Evolutionary conservation across 2,329 filamentous ascomycete species (phyloP).

Genomic region (Salinomyces thailandicus): DNA sequence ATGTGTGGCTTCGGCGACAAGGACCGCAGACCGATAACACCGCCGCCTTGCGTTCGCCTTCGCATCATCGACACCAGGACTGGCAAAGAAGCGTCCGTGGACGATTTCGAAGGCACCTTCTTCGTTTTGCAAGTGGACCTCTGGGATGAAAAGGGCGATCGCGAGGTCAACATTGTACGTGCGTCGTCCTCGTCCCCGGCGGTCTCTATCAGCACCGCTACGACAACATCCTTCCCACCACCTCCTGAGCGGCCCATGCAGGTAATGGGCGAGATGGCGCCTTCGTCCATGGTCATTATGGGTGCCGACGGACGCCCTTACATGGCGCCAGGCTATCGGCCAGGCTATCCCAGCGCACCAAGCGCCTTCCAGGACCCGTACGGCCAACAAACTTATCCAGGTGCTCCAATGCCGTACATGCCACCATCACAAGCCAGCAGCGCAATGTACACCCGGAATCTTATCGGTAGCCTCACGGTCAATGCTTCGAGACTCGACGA

Average conservation of each 20-base stretch:
- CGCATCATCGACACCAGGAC: constrained; percentile 65
- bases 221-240: constrained; percentile 64
- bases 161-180: constrained; percentile 59
- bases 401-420: not conserved
- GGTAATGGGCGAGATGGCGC: constrained; percentile 6
- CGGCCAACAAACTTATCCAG: not conserved
- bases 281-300: constrained; percentile 8
- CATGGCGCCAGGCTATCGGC: constrained; percentile 2
- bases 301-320: not conserved
- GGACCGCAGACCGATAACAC: constrained; percentile 92
- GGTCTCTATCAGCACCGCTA: constrained; percentile 66
- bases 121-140: constrained; percentile 61
- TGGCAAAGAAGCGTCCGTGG: constrained; percentile 69
- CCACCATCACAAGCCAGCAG: constrained; percentile 35
- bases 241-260: constrained; percentile 28
- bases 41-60: constrained; percentile 81
- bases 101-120: constrained; percentile 58
- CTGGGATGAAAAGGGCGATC: constrained; percentile 50
- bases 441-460: constrained; percentile 87
- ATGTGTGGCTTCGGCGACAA: constrained; percentile 99
- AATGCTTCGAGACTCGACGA: constrained; percentile 80
- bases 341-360: not conserved
- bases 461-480: constrained; percentile 83
- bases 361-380: not conserved
- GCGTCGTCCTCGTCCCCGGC: constrained; percentile 54